Evolutionary conservation across 2,329 filamentous ascomycete genomes (phyloP), one percentile per base, ranked within the genome.

Genomic region (Alternaria gansuensis): DNA sequence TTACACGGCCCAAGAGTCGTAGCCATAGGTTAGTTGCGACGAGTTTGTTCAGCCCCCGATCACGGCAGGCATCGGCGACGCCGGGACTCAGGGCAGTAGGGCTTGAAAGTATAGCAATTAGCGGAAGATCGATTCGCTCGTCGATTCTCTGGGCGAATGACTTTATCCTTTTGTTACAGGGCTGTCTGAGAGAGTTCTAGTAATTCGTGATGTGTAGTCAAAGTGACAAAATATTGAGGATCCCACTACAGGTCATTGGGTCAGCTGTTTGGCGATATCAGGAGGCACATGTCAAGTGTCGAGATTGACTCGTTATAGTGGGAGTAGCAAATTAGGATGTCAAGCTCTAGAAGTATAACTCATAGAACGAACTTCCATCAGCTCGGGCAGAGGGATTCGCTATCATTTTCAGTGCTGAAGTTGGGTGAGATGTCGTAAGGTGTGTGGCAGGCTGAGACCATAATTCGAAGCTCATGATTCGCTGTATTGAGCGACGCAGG

Each of bases 381-480:
- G 43, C 43, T 46, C 28, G 43, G 17, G 28, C 11, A 33, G 17
- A 29, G 43, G 17, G 43, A 46, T 8, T 31, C 21, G 28, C 28
- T 8, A n/a, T 23, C 28, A 21, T 21, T 17, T 23, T 5, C 43
- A 21, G 43, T 17, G 28, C 17, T 28, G 28, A 17, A 4, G 41
- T 31, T 17, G 17, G 26, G 41, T 29, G 17, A 29, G n/a, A 45
- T 33, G 17, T 17, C 17, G 17, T 17, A 17, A 17, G 17, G 17
- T 31, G 28, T 9, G 29, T 8, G 43, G 31, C 44, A 14, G 43
- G 31, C 44, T 23, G 29, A n/a, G 31, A 2, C 31, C 17, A 33
- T 54, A 17, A 34, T 54, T 46, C 67, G 63, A 65, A 66, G 64
- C 23, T 14, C 21, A 48, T 48, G 44, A 48, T 48, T 48, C 44